Base-by-base conservation (phyloP, 2,329 filamentous ascomycete species). In the Venturia pyrina region DNA sequence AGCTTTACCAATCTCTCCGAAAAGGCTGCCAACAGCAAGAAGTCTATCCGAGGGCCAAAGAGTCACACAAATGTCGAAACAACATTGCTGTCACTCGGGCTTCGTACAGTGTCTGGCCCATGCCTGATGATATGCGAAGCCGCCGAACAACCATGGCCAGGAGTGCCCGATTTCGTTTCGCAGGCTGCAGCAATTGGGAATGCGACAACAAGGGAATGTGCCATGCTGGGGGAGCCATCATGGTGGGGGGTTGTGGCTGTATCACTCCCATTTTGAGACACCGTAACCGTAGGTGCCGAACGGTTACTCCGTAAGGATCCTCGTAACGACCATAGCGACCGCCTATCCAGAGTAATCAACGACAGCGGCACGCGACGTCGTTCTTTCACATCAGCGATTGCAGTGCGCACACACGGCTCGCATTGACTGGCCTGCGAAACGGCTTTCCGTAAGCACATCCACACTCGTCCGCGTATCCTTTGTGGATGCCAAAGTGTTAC, bases 381-480 rank as follows among this genome's bases (percentile, higher is more conserved):
- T n/a, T n/a, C 40, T 46, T 41, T 44, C 62, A 28, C 62, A 63
- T 48, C 62, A 63, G 40, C 62, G 34, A 21, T 32, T 34, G 41
- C 41, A 44, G 19, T 48, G 59, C n/a, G n/a, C n/a, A n/a, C 50
- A 56, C 24, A 56, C 50, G 50, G 50, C 32, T 56, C 50, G 32
- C 50, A 56, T 28, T 56, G 50, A 56, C 50, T 56, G 50, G n/a
- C n/a, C n/a, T n/a, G 28, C 28, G 28, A 28, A 28, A 28, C 28
- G 2, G 28, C 28, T 28, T 28, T 28, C 4, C 28, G 28, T 28
- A 28, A 15, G 3, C 24, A 17, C 50, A n/a, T 37, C 28, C 53
- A 7, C 53, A 59, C 32, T n/a, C 53, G 53, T 59, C 53, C 53
- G 32, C 53, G 3, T 15, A 1, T 37, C 15, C 10, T 19, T 11